Evolutionary conservation across 495 filamentous ascomycete genomes (phyloP).

Genomic region (Elasticomyces elasticus): DNA sequence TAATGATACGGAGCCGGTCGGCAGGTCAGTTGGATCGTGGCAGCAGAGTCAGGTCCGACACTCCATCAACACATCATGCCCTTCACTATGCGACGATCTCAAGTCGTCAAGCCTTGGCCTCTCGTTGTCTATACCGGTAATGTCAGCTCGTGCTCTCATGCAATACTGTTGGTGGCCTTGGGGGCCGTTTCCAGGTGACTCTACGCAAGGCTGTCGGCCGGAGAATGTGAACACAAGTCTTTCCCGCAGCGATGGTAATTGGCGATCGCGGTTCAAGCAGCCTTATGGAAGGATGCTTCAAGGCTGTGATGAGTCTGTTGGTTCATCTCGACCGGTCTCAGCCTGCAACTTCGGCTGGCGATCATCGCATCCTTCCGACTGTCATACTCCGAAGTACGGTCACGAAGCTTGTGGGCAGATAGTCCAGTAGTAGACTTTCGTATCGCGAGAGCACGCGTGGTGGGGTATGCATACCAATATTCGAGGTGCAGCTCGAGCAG

Average conservation of each 20-base stretch:
- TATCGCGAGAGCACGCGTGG: not conserved
- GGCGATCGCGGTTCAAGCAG: not conserved
- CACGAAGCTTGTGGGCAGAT: not conserved
- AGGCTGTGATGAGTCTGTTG: not conserved
- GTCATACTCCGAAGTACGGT: not conserved
- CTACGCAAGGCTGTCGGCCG: too few relatives aligned
- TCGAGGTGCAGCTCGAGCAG: not conserved
- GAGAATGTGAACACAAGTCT: too few relatives aligned
- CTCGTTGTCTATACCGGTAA: too few relatives aligned
- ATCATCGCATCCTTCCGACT: not conserved
- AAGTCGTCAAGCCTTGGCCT: too few relatives aligned
- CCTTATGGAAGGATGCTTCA: not conserved
- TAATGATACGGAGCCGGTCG: too few relatives aligned
- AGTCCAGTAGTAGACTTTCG: not conserved
- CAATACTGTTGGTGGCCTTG: too few relatives aligned
- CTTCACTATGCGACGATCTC: too few relatives aligned
- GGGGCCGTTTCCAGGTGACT: too few relatives aligned
- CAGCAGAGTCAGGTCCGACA: too few relatives aligned
- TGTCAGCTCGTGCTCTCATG: too few relatives aligned
- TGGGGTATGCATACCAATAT: not conserved
- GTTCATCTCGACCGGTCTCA: not conserved
- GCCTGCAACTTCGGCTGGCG: not conserved
- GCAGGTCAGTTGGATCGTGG: too few relatives aligned
- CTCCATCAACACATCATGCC: too few relatives aligned
- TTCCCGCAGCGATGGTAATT: not conserved